Base-by-base conservation (phyloP, 2,329 filamentous ascomycete species). In the Penicillium glabrum region DNA sequence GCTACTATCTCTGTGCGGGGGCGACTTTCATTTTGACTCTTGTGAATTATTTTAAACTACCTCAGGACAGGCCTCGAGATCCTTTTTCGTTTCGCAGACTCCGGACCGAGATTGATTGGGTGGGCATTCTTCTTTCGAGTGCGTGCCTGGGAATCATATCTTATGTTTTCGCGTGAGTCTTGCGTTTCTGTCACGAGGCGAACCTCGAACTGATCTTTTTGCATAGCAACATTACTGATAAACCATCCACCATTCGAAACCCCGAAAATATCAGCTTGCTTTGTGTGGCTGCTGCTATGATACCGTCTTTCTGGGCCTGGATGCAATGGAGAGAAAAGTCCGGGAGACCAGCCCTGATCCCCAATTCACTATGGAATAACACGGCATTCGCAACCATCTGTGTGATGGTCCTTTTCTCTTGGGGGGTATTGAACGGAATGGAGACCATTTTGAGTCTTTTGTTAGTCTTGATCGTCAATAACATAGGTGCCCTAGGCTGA, bases 341-440 rank as follows among this genome's bases (percentile, higher is more conserved):
- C 0, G 73, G 75, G 10, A 75, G 74, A 3, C 80, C 83, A 13
- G 83, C 84, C 0, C 67, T 88, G 8, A 86, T 88, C 23, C 86
- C 86, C 0, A 87, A 88, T 66, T 80, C 79, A 0, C 70, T 88
- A 0, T 88, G 86, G 86, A 77, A 72, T n/a, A 86, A 84, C 45
- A 67, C 70, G 0, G 70, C 80, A 3, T 88, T 88, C 62, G 80
- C 82, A 0, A 77, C 73, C 26, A 80, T 85, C 21, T 88, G 85
- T 63, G 61, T 80, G 3, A 81, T 76, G 5, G 74, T 84, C 1
- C 66, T 80, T 5, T 58, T 84, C 4, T 75, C 80, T 0, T 79
- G 72, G 55, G 80, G 76, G 0, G 78, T 80, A 0, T 57, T 80
- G 6, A 80, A 81, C 46, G 73, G 73, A 0, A 75, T 82, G 61